phyloP scores from a whole-genome alignment of 768 basidiomycete genomes.

The Termitomyces sp. region DNA sequence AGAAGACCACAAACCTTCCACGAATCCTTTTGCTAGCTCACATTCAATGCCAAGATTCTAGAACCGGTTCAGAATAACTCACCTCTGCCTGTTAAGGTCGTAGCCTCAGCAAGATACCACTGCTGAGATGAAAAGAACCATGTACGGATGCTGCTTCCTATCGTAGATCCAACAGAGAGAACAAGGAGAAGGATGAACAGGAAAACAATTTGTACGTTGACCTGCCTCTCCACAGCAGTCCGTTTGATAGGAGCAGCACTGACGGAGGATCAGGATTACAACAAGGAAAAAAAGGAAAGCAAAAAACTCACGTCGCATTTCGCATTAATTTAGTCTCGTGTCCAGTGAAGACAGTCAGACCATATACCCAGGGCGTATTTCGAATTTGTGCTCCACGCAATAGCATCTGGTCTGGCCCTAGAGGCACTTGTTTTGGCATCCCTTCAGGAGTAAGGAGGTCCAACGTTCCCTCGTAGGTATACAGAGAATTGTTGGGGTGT shows the following conservation, averaged over 20 bases:
- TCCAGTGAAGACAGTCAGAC: conserved; percentile 90
- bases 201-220: conserved; percentile 95
- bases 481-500: conserved; percentile 96
- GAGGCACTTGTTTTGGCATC: conserved; percentile 76
- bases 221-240: conserved; percentile 93
- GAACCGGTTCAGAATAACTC: conserved; percentile 20
- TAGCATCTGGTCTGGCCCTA: conserved; percentile 93
- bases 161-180: conserved; percentile 86
- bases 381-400: conserved; percentile 93
- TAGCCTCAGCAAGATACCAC: conserved; percentile 84
- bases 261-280: neutral
- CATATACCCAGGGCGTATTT: conserved; percentile 97
- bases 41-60: neutral
- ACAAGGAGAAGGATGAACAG: conserved; percentile 86
- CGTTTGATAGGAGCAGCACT: conserved; percentile 96
- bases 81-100: conserved; percentile 65
- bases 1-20: conserved; percentile 60
- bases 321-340: conserved; percentile 99
- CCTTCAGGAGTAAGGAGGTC: conserved; percentile 59
- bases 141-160: conserved; percentile 87
- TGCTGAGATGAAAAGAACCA: conserved; percentile 87
- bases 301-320: conserved; percentile 83
- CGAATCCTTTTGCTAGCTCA: conserved; percentile 65
- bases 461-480: conserved; percentile 89
- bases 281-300: neutral